Evolutionary conservation across 2,329 filamentous ascomycete genomes (phyloP), one percentile per base, ranked within the genome.

Genomic region (Rutstroemia sp.): DNA sequence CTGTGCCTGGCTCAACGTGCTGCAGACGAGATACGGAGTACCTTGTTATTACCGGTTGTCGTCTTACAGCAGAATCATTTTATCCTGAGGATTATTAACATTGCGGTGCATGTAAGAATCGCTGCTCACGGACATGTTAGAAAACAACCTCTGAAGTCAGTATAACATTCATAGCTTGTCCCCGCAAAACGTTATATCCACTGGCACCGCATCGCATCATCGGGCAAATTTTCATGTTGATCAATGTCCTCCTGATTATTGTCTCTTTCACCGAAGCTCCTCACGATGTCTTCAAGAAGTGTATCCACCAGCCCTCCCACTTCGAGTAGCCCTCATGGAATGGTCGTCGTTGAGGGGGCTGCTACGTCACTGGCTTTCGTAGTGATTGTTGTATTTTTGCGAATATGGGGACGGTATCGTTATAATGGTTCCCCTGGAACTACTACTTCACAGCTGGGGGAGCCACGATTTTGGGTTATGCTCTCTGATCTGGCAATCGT

Each of bases 361-460:
- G 42, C 46, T 18, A 27, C 16, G 5, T 41, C 50, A n/a, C 25
- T 57, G 46, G 50, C 2, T 4, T 45, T 59, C 19, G 58, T 58
- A 10, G 42, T 44, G 12, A 51, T 59, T n/a, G 34, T 59, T 25
- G 58, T 59, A 39, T 50, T 30, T 42, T 30, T 59, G 9, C 30
- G 58, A 46, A 39, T 59, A 54, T 59, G 58, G 58, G 58, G 54
- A 38, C 58, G 58, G 16, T 59, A 57, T 44, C 52, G 50, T 19
- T 59, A 50, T 38, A 57, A 21, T 8, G 34, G 9, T 38, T 47
- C 30, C 2, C 41, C 50, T 41, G 47, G 49, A 18, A 8, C 42
- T 9, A 53, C 45, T 16, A 27, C 44, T 19, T 16, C 51, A 37
- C 30, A 47, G 23, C 46, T 57, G 27, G 58, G 58, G 16, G 54